Percentiles rank a stretch among this genome's conserved stretches.
phyloP scores from a whole-genome alignment of 2,329 filamentous ascomycete species.

The Talaromyces piceae region DNA sequence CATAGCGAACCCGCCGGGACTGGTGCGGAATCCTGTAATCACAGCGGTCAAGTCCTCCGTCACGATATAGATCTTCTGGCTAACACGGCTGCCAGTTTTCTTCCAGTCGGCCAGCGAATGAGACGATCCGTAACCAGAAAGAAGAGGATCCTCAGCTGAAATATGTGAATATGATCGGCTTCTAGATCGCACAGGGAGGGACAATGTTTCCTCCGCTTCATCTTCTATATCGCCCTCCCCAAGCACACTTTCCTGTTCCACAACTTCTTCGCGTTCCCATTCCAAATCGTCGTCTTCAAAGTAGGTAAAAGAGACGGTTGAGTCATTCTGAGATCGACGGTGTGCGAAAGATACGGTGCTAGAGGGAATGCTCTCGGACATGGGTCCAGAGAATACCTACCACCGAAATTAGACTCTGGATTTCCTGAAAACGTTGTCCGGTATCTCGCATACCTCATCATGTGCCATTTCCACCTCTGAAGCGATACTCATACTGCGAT shows the following conservation, averaged over 20 bases:
- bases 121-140: conserved; percentile 64
- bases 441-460: conserved; percentile 61
- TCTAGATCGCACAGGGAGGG: conserved; percentile 16
- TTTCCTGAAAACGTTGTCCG: conserved; percentile 1
- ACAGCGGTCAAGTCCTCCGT: conserved; percentile 94
- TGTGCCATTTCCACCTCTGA: conserved; percentile 99
- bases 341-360: conserved; percentile 89
- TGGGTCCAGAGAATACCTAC: conserved; percentile 77
- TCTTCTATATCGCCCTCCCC: conserved; percentile 37
- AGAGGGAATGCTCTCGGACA: conserved; percentile 92
- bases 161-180: conserved; percentile 30
- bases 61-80: conserved; percentile 85
- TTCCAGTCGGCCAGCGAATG: conserved; percentile 59
- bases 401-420: conserved; percentile 1
- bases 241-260: conserved; percentile 38
- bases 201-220: conserved; percentile 25
- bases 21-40: conserved; percentile 83
- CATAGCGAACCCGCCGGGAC: conserved; percentile 55
- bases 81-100: conserved; percentile 57
- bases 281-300: conserved; percentile 62
- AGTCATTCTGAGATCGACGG: conserved; percentile 71
- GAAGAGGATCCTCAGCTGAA: conserved; percentile 51
- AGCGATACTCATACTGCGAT: conserved; percentile 61
- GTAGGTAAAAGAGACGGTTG: conserved; percentile 81
- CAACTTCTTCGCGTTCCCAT: conserved; percentile 43